These are phyloP conservation scores for Monosporascus sp. DNA, from an alignment of 2,329 filamentous ascomycete genomes.

Conservation along the genomic window DNA sequence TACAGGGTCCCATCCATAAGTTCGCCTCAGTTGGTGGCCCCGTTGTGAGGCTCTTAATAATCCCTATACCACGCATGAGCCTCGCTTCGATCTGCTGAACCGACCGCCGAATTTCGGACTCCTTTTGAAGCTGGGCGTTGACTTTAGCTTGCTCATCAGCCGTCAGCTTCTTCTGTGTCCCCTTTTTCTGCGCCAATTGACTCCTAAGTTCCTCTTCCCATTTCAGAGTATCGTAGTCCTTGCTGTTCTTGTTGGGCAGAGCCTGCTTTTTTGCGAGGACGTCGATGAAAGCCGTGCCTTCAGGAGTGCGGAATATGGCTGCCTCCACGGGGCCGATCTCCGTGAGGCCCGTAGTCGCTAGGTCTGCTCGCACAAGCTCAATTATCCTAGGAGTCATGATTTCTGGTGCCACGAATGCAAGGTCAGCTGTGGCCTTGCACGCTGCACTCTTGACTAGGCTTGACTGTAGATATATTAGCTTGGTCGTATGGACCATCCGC, in stretches of 20 bases:
- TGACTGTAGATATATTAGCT: slow-evolving; percentile 24
- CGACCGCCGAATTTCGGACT: slow-evolving; percentile 70
- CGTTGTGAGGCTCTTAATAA: slow-evolving; percentile 74
- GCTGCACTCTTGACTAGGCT: slow-evolving; percentile 60
- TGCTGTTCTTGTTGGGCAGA: slow-evolving; percentile 79
- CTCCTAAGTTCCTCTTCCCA: slow-evolving; percentile 92
- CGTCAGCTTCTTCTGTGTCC: slow-evolving; percentile 83
- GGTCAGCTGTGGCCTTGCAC: slow-evolving; percentile 78
- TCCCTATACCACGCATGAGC: slow-evolving; percentile 77
- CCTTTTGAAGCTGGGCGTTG: slow-evolving; percentile 84
- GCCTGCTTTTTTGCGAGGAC: slow-evolving; percentile 78
- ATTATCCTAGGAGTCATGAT: slow-evolving; percentile 72
- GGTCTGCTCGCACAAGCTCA: slow-evolving; percentile 65
- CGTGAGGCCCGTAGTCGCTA: slow-evolving; percentile 64
- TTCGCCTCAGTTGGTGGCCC: slow-evolving; percentile 87
- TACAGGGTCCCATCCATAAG: slow-evolving; percentile 80
- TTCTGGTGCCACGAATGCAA: slow-evolving; percentile 90
- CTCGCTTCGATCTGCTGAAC: slow-evolving; percentile 65
- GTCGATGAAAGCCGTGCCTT: slow-evolving; percentile 84
- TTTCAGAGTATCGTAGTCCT: slow-evolving; percentile 92
- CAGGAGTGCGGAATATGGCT: slow-evolving; percentile 86
- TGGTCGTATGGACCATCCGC: background rate
- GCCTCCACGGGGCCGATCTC: slow-evolving; percentile 81
- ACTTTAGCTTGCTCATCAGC: slow-evolving; percentile 86
- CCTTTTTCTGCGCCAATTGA: slow-evolving; percentile 90